Evolutionary conservation across 1,284 basidiomycete species (phyloP).

Genomic region (Ceratobasidium sp.): DNA sequence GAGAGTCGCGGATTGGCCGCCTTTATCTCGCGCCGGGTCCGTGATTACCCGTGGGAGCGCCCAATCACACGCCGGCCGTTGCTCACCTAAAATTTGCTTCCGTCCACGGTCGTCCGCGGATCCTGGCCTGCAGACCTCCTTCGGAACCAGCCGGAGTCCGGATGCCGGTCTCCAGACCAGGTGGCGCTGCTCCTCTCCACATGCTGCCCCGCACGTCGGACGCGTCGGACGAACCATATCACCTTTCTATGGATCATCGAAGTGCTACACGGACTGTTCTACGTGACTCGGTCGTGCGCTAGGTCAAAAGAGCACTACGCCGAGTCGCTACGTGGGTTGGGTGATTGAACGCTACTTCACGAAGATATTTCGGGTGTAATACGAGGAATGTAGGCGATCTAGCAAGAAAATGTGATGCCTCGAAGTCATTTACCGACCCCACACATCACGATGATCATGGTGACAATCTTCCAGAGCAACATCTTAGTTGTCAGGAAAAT

Average conservation of each 20-base stretch:
- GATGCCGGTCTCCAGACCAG: background rate
- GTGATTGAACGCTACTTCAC: background rate
- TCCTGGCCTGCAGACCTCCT: constrained; percentile 22
- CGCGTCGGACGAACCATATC: background rate
- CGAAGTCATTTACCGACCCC: background rate
- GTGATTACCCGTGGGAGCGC: constrained; percentile 17
- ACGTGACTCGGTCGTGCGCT: background rate
- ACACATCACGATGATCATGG: background rate
- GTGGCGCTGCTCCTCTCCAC: background rate
- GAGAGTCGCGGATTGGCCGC: constrained; percentile 47
- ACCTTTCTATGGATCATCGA: background rate
- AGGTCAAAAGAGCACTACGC: background rate
- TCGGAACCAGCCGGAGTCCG: constrained; percentile 22
- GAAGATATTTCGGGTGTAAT: background rate
- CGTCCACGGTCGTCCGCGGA: constrained; percentile 18
- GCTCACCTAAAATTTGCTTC: constrained; percentile 5
- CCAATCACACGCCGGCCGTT: constrained; percentile 30
- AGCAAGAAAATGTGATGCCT: background rate
- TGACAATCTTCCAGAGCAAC: background rate
- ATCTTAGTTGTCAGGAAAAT: too few species aligned
- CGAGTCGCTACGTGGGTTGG: background rate
- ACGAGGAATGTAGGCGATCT: background rate
- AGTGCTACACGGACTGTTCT: background rate
- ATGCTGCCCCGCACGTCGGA: background rate
- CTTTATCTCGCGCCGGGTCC: constrained; percentile 20